phyloP scores from a whole-genome alignment of 2,329 filamentous ascomycete genomes.

The Harringtonia lauricola region DNA sequence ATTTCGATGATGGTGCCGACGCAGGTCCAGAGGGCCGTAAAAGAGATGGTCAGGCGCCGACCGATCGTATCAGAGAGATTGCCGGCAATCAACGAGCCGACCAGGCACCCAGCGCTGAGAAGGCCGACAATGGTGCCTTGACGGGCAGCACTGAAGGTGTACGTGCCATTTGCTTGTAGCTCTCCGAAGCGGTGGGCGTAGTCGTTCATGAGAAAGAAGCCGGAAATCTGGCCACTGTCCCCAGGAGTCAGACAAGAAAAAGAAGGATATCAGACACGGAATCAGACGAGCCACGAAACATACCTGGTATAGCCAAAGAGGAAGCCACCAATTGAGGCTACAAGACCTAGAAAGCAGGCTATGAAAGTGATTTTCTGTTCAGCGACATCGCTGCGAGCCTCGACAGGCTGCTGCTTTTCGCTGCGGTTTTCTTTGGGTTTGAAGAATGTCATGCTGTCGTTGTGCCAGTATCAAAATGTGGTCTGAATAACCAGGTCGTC shows the following conservation, averaged over 20 bases:
- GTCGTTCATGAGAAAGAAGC: conserved; percentile 3
- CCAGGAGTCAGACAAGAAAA: no score
- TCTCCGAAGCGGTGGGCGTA: conserved; percentile 23
- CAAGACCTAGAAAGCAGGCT: not conserved
- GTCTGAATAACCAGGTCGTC: no score
- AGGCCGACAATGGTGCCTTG: conserved; percentile 54
- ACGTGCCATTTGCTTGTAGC: conserved; percentile 9
- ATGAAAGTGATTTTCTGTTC: not conserved
- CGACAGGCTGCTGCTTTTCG: no score
- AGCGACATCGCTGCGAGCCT: no score
- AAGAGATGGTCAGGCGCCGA: conserved; percentile 49
- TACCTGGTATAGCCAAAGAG: conserved; percentile 18
- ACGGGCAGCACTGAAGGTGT: conserved; percentile 43
- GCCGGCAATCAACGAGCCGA: conserved; percentile 49
- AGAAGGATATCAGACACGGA: conserved; percentile 7
- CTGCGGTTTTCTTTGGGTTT: no score
- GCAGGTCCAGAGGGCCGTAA: conserved; percentile 49
- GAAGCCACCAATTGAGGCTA: conserved; percentile 2
- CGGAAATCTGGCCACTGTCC: conserved; percentile 1
- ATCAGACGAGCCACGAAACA: conserved; percentile 9
- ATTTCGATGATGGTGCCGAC: conserved; percentile 60
- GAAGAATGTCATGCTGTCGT: no score
- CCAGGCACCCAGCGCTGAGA: conserved; percentile 47
- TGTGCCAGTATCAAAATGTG: no score
- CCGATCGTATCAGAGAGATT: conserved; percentile 56